Evolutionary conservation across 129 eudicot species (phyloP).

Genomic region (Solidago caesia): DNA sequence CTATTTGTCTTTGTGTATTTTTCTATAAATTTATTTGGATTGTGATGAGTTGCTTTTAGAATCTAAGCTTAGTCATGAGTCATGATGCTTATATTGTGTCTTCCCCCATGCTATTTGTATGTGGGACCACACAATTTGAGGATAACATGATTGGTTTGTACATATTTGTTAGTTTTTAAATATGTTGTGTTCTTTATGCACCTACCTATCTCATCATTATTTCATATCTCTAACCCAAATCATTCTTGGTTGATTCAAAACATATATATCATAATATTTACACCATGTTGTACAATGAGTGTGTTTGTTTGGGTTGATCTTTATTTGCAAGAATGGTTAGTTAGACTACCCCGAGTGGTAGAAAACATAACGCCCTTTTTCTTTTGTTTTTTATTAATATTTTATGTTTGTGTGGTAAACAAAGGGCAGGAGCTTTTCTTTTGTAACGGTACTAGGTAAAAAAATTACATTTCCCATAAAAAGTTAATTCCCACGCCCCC

Average conservation of each 20-base stretch:
- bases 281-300: background rate
- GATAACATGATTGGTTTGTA: slow-evolving; percentile 37
- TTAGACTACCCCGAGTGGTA: too few relatives aligned
- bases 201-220: slow-evolving; percentile 23
- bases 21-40: slow-evolving; percentile 27
- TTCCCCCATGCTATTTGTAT: slow-evolving; percentile 41
- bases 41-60: slow-evolving; percentile 41
- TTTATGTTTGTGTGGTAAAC: too few relatives aligned
- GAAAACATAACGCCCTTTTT: too few relatives aligned
- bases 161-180: slow-evolving; percentile 33
- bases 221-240: background rate
- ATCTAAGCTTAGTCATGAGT: slow-evolving; percentile 37
- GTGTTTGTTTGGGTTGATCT: too few relatives aligned
- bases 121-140: slow-evolving; percentile 49
- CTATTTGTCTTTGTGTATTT: slow-evolving; percentile 23
- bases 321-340: too few relatives aligned
- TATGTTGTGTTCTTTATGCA: slow-evolving; percentile 27
- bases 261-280: background rate
- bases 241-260: slow-evolving; percentile 14
- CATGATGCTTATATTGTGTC: slow-evolving; percentile 41
- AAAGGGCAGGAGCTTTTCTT: too few relatives aligned
- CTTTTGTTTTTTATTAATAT: too few relatives aligned
- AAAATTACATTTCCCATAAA: too few relatives aligned
- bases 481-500: too few relatives aligned
- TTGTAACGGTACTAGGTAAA: too few relatives aligned